These are phyloP conservation scores for Primulina huaijiensis DNA, from an alignment of 257 asterid species.

Conservation along the genomic window DNA sequence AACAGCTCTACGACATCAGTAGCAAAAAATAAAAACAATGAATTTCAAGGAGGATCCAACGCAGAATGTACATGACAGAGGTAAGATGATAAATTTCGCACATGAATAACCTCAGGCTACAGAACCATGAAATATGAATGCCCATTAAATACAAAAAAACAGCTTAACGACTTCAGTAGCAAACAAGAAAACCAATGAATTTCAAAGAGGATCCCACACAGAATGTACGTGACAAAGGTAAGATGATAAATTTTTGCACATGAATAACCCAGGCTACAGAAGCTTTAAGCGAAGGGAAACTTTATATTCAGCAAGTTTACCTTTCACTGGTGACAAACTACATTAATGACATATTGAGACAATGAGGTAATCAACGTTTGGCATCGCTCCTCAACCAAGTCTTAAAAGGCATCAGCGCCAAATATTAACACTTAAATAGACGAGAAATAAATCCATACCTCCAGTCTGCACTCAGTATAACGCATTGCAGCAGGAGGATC, in stretches of 20 bases:
- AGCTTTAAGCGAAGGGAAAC: not conserved
- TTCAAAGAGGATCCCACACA: not conserved
- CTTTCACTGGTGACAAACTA: not conserved
- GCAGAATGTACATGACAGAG: not conserved
- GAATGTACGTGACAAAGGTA: not conserved
- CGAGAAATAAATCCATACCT: slow-evolving; percentile 35
- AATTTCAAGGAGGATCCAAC: not conserved
- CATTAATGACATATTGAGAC: not conserved
- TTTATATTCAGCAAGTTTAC: not conserved
- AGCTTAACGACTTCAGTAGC: not conserved
- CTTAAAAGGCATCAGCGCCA: not conserved
- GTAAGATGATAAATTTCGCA: not conserved
- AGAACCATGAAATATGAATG: too few relatives aligned
- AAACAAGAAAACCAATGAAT: not conserved
- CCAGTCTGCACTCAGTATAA: slow-evolving; percentile 95
- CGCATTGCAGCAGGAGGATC: slow-evolving; percentile 99
- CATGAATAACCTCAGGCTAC: not conserved
- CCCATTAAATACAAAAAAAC: not conserved
- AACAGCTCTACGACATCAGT: not conserved
- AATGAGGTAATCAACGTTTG: not conserved
- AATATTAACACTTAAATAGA: not conserved
- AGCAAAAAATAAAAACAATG: not conserved
- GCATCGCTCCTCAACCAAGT: slow-evolving; percentile 7
- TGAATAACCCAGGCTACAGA: not conserved
- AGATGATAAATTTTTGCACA: not conserved